Base-by-base conservation (phyloP, 345 rosid species). In the Eucalyptus tenuipes region DNA sequence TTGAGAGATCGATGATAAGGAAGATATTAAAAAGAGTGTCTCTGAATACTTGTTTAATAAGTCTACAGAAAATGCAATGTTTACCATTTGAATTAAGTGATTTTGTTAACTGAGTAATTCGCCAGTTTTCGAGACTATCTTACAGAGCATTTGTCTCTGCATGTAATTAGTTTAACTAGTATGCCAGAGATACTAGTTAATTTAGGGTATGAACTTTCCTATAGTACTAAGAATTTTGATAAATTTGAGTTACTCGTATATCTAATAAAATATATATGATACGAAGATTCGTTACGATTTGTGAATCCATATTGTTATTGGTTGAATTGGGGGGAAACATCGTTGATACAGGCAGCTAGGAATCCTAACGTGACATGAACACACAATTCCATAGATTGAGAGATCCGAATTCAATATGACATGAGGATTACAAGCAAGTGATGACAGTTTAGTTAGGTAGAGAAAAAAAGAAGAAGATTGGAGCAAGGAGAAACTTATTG, bases 261-360 rank as follows among this genome's bases (percentile, higher is more conserved):
- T 57, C 13, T 57, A 55, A 5, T 24, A 55, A 55, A 22, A 12
- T 48, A 49, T 49, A 14, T 49, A 49, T 0, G 0, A 49, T 49
- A 49, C 0, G 13, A 24, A 8, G 3, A 57, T 57, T 55, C 13
- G 1, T 57, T 10, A 10, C 0, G 1, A 24, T 10, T 4, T 3
- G 0, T 57, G 64, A 24, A 57, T 24, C 14, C 13, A 0, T 57
- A 24, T 9, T 10, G 3, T 57, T 10, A 57, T 22, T 24, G 13
- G 13, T 24, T 57, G 29, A 57, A 57, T 57, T 5, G n/a, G 29
- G 61, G 10, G 13, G 25, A 57, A 57, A 1, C 29, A 52, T 55
- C 13, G 0, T 55, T 1, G 12, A 22, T 22, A 55, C 3, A 10
- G 27, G 27, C 5, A 10, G 27, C 13, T 55, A 9, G 61, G 12